These are phyloP conservation scores for Lavandula angustifolia DNA, from an alignment of 257 asterid species.

Conservation along the genomic window DNA sequence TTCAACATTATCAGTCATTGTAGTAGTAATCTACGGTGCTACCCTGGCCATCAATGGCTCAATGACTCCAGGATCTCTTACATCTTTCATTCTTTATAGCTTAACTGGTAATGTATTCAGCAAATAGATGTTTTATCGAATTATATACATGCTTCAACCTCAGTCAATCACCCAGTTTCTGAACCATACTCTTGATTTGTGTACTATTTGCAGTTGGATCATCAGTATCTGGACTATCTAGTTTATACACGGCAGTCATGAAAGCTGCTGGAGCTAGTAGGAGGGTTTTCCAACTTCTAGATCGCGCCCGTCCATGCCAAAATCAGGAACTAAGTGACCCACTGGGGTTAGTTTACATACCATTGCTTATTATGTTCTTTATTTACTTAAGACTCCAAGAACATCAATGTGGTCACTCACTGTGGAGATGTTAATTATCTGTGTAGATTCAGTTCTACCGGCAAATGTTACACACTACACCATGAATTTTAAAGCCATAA, in stretches of 20 bases:
- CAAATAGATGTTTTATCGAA: constrained; percentile 34
- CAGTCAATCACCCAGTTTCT: constrained; percentile 12
- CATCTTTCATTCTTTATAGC: constrained; percentile 87
- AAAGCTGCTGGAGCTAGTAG: constrained; percentile 97
- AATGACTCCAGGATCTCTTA: constrained; percentile 77
- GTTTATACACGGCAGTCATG: constrained; percentile 72
- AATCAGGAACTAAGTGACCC: constrained; percentile 73
- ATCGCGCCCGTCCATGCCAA: constrained; percentile 70
- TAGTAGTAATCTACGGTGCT: constrained; percentile 72
- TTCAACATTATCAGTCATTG: constrained; percentile 77
- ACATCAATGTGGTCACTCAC: constrained; percentile 1
- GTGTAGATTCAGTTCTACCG: neutral
- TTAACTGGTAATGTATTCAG: constrained; percentile 56
- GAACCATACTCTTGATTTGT: constrained; percentile 26
- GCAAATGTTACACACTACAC: neutral
- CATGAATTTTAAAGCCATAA: constrained; percentile 4
- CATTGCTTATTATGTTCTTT: constrained; percentile 7
- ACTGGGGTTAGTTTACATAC: constrained; percentile 53
- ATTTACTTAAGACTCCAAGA: neutral
- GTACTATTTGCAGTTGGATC: constrained; percentile 65
- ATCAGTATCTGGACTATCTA: constrained; percentile 66
- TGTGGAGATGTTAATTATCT: neutral
- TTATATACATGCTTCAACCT: constrained; percentile 17
- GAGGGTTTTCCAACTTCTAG: constrained; percentile 81
- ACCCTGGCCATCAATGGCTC: constrained; percentile 75